Evolutionary conservation across 441 rosid genomes (phyloP).

Genomic region (Cnidoscolus chayamansa): DNA sequence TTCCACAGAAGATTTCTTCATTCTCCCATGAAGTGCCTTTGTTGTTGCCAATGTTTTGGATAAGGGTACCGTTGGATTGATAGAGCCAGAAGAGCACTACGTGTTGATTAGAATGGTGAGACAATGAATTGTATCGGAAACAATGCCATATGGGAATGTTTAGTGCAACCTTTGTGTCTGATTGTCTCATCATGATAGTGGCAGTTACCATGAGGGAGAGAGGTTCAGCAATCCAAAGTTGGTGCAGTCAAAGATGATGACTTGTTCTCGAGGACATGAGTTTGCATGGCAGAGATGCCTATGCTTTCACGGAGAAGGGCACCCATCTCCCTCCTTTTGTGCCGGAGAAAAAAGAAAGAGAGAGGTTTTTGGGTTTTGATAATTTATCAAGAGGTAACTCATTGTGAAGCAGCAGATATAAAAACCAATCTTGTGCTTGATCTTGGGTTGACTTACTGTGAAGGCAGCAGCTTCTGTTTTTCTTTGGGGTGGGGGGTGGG

Average conservation of each 20-base stretch:
- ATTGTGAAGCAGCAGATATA: no score
- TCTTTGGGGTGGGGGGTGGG: no score
- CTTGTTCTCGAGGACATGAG: conserved; percentile 72
- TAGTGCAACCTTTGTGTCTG: conserved; percentile 51
- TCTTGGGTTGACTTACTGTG: no score
- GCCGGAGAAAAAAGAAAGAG: background rate
- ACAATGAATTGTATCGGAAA: conserved; percentile 56
- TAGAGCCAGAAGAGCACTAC: conserved; percentile 78
- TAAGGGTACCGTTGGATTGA: conserved; percentile 42
- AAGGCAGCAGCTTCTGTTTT: no score
- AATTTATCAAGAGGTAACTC: no score
- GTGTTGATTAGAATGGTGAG: conserved; percentile 56
- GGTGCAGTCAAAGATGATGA: conserved; percentile 71
- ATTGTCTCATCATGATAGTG: conserved; percentile 27
- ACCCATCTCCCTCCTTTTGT: conserved; percentile 29
- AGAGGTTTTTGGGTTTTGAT: no score
- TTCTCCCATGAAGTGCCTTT: conserved; percentile 28
- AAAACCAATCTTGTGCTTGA: no score
- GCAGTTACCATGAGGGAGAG: conserved; percentile 40
- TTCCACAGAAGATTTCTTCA: no score
- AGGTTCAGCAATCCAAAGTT: conserved; percentile 48
- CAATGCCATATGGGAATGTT: conserved; percentile 62
- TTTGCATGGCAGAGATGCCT: conserved; percentile 88
- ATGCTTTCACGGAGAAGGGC: conserved; percentile 43
- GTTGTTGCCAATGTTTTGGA: conserved; percentile 43